Evolutionary conservation across 176 grass and related monocot species (phyloP).

Genomic region (maize (Zea mays)): Zm-B73-REFERENCE-NAM-5.0 NC_050099.1:10803001-10803500

Average conservation of each 20-base stretch:
- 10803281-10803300: not conserved
- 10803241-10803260: not conserved
- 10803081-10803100: not conserved
- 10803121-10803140: not conserved
- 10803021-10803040: not conserved
- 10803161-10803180: not conserved
- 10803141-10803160: not conserved
- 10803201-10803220: conserved; percentile 17
- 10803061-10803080: not conserved
- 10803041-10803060: not conserved
- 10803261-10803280: not conserved
- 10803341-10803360: not conserved
- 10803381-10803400: conserved; percentile 29
- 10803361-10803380: not conserved
- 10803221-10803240: conserved; percentile 20
- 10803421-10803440: not conserved
- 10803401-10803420: conserved; percentile 2
- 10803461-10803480: conserved; percentile 27
- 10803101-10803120: not conserved
- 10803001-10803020: not conserved
- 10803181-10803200: not conserved
- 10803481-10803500: not conserved
- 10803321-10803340: not conserved
- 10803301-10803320: not conserved
- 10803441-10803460: conserved; percentile 36